Conservation (phyloP, 768 basidiomycete species). For the Boletus speciosus region DNA sequence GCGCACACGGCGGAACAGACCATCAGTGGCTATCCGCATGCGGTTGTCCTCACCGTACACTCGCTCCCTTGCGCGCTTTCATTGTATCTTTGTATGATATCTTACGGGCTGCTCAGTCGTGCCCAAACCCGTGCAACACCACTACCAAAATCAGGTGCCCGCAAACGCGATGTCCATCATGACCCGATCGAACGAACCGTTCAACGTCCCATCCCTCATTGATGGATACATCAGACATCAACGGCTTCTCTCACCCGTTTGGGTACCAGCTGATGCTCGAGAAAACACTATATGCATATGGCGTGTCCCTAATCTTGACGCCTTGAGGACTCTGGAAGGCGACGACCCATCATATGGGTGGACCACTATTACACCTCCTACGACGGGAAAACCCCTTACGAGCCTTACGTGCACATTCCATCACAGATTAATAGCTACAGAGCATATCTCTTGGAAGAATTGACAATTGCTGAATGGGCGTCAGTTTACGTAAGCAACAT, state of each 20-base stretch:
- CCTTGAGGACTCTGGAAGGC: neutral
- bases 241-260: neutral
- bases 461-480: too few species aligned
- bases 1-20: neutral
- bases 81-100: neutral
- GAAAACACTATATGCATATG: neutral
- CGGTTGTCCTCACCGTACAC: neutral
- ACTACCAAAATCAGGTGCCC: neutral
- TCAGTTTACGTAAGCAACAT: neutral
- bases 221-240: neutral
- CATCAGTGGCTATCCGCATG: slow-evolving; percentile 5
- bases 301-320: neutral
- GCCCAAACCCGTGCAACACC: neutral
- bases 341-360: neutral
- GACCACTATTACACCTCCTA: neutral
- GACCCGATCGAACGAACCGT: neutral
- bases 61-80: neutral
- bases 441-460: neutral
- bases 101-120: neutral
- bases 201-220: neutral
- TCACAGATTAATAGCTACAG: neutral
- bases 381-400: neutral
- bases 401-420: neutral
- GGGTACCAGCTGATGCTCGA: neutral
- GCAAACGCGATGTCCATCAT: neutral